Conservation (phyloP, 2,329 filamentous ascomycete species). For the Xylariales sp. region DNA sequence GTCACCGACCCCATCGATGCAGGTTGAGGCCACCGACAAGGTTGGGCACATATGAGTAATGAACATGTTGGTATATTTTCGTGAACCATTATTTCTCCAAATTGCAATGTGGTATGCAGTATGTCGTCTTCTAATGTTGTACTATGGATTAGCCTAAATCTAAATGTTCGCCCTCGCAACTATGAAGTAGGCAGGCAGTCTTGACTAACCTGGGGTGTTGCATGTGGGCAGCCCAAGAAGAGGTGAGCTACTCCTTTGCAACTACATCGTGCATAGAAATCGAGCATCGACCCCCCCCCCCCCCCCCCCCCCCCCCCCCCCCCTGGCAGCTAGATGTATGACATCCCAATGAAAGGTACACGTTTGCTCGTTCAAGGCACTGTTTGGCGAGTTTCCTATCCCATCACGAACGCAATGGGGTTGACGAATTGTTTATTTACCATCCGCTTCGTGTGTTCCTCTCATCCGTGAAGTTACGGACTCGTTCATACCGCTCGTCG, state of each 20-base stretch:
- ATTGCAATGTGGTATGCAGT: background rate
- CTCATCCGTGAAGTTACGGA: too few species aligned
- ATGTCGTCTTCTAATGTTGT: background rate
- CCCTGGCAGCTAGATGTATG: background rate
- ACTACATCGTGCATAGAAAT: background rate
- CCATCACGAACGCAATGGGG: too few species aligned
- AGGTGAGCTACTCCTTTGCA: background rate
- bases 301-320: background rate
- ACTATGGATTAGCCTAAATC: background rate
- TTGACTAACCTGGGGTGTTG: background rate
- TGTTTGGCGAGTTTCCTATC: background rate
- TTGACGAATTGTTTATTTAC: too few species aligned
- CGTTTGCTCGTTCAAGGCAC: background rate
- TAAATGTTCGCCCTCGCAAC: background rate
- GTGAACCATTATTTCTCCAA: background rate
- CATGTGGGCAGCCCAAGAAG: background rate
- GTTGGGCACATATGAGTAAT: slow-evolving; percentile 5
- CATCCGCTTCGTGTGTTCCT: too few species aligned
- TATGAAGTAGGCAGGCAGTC: background rate
- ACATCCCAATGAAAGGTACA: background rate
- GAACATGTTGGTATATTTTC: background rate
- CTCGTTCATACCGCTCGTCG: too few species aligned
- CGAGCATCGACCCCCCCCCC: background rate
- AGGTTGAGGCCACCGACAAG: background rate
- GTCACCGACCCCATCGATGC: background rate